These are phyloP conservation scores for Puccinia coronata DNA, from an alignment of 1,284 basidiomycete species.

Conservation along the genomic window DNA sequence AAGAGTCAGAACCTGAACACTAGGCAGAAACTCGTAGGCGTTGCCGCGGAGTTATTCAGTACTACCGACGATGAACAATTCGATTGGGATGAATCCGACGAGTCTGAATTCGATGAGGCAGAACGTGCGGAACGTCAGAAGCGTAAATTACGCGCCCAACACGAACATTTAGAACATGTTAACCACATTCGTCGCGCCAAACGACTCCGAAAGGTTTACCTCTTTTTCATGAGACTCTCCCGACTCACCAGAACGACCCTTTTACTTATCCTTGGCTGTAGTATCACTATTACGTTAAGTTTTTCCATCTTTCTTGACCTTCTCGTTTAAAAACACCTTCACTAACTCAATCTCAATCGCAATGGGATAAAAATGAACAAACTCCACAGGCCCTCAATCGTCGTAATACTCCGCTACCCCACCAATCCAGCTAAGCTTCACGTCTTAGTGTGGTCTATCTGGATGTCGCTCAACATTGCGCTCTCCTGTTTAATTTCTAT, in stretches of 20 bases:
- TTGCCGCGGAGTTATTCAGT: slow-evolving; percentile 6
- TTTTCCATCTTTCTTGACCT: neutral
- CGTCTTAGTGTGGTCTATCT: slow-evolving; percentile 36
- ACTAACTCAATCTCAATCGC: too few relatives aligned
- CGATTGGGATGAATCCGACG: slow-evolving; percentile 45
- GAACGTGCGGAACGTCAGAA: slow-evolving; percentile 19
- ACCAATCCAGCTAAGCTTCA: neutral
- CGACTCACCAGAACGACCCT: slow-evolving; percentile 13
- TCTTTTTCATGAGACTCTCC: slow-evolving; percentile 33
- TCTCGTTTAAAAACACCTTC: too few relatives aligned
- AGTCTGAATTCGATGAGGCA: slow-evolving; percentile 40
- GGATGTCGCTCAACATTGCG: slow-evolving; percentile 27
- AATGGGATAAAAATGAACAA: too few relatives aligned
- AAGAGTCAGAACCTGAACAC: neutral
- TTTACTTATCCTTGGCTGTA: slow-evolving; percentile 18
- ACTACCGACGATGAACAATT: slow-evolving; percentile 32
- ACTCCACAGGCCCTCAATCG: slow-evolving; percentile 17
- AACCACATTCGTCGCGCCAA: slow-evolving; percentile 38
- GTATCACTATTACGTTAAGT: slow-evolving; percentile 39
- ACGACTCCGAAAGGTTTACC: slow-evolving; percentile 43
- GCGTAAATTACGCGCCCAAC: slow-evolving; percentile 11
- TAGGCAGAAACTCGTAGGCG: slow-evolving; percentile 20
- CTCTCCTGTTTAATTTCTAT: slow-evolving; percentile 35
- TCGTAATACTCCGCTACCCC: slow-evolving; percentile 19
- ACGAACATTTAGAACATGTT: slow-evolving; percentile 27